Evolutionary conservation across 306 rosid genomes (phyloP), one percentile per base, ranked within the genome.

Genomic region (Vigna trinervia): DNA sequence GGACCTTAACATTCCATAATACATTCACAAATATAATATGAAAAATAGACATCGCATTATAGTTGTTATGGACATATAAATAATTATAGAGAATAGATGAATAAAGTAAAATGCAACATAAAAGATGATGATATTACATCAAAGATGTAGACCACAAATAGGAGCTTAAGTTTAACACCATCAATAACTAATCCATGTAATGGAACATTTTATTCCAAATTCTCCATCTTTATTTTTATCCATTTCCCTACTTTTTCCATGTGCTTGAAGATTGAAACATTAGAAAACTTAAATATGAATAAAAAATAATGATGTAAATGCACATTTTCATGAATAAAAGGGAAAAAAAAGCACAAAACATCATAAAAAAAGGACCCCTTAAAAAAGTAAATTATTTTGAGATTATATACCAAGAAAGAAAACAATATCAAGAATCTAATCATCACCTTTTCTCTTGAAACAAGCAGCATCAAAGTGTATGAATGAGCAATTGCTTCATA

Each of bases 401-500:
- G 68, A 70, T 63, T 74, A 79, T 70, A 67, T 51, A 73, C 36
- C 59, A 61, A 59, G 28, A 71, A 60, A 64, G 38, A 67, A 39
- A 14, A 71, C 13, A 41, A 71, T 30, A 30, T 56, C 56, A 23
- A 28, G 73, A 50, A 64, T 80, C 34, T 20, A 41, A 41, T 69
- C 71, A 78, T 73, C 86, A 92, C 99, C 99, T 92, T 96, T 23
- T 89, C 84, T 77, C 86, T 83, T 78, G 98, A 92, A 86, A 89
- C 88, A 83, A 92, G 85, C 85, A 90, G 73, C 73, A 91, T 85
- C 76, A 96, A 88, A 85, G 93, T 84, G 84, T 91, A 90, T 12
- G 98, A 88, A 77, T 86, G 89, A 74, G 99, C 85, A 64, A 96
- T 89, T 81, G 91, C 99, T 96, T 91, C 99, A 83, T 92, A 96